Evolutionary conservation across 495 filamentous ascomycete genomes (phyloP).

Genomic region (Neurospora africana): DNA sequence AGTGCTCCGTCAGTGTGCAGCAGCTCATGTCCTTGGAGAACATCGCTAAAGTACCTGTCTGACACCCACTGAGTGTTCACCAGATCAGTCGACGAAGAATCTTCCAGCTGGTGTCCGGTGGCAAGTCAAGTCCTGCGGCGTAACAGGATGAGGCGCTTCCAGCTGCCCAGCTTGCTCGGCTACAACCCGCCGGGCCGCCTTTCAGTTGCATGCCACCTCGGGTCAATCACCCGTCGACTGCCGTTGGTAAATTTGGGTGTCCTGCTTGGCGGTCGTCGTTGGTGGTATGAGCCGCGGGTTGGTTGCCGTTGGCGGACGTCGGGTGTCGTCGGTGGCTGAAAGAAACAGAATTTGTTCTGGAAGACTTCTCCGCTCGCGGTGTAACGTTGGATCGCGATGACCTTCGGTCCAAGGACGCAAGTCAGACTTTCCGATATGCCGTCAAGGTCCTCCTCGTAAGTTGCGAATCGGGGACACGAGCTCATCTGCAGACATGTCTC

Average conservation of each 20-base stretch:
- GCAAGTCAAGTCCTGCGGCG: not conserved
- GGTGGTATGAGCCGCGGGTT: not conserved
- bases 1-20: not conserved
- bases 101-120: not conserved
- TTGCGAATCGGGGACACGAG: not conserved
- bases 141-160: not conserved
- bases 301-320: not conserved
- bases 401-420: not conserved
- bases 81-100: not conserved
- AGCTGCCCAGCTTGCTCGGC: not conserved
- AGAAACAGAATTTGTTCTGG: not conserved
- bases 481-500: not conserved
- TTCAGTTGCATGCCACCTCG: not conserved
- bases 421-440: not conserved
- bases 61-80: not conserved
- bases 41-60: not conserved
- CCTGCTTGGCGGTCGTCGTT: not conserved
- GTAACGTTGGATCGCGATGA: not conserved
- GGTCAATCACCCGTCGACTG: not conserved
- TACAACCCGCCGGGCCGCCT: not conserved
- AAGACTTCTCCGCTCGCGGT: not conserved
- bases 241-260: not conserved
- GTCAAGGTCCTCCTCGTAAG: not conserved
- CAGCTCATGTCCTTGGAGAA: not conserved
- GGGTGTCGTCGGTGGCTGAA: not conserved